A percentile compares a stretch with the other conserved stretches of the same genome.
Evolutionary conservation across 345 rosid genomes (phyloP).

Genomic region (Rubroshorea leprosula): DNA sequence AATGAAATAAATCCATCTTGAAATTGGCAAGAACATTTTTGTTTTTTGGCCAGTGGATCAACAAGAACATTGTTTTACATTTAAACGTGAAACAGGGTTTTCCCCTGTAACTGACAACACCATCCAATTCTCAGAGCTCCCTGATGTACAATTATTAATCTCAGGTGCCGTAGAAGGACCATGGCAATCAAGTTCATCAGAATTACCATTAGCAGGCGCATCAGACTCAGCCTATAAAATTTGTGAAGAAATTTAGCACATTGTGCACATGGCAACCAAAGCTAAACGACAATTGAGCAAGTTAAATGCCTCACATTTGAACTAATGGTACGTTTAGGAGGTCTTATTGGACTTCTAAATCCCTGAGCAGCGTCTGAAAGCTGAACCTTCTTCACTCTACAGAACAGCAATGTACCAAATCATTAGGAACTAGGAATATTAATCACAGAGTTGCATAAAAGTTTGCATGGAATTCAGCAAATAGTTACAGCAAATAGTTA

Average conservation of each 20-base stretch:
- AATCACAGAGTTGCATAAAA: too few relatives aligned
- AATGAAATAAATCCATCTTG: not conserved
- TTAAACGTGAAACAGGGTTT: constrained; percentile 74
- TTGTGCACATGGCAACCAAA: not conserved
- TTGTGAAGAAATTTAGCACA: constrained; percentile 3
- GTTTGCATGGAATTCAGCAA: not conserved
- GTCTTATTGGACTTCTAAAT: constrained; percentile 69
- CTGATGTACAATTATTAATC: constrained; percentile 30
- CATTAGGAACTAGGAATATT: not conserved
- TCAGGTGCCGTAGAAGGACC: constrained; percentile 50
- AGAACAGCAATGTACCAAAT: constrained; percentile 8
- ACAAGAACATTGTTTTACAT: constrained; percentile 36
- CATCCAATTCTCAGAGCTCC: constrained; percentile 83
- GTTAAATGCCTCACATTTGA: constrained; percentile 36
- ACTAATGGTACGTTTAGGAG: constrained; percentile 45
- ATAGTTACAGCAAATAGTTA: not conserved
- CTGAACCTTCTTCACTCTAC: constrained; percentile 93
- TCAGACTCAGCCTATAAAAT: constrained; percentile 45
- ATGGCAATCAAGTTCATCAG: constrained; percentile 48
- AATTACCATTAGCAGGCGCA: constrained; percentile 35
- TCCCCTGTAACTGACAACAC: constrained; percentile 68
- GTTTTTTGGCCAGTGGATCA: too few relatives aligned
- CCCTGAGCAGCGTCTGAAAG: constrained; percentile 77
- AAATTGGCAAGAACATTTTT: too few relatives aligned
- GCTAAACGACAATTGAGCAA: constrained; percentile 12